Percentiles rank a stretch among this genome's conserved stretches.
phyloP scores from a whole-genome alignment of 192 early-diverging fungal genomes.

The Coemansia sp. region DNA sequence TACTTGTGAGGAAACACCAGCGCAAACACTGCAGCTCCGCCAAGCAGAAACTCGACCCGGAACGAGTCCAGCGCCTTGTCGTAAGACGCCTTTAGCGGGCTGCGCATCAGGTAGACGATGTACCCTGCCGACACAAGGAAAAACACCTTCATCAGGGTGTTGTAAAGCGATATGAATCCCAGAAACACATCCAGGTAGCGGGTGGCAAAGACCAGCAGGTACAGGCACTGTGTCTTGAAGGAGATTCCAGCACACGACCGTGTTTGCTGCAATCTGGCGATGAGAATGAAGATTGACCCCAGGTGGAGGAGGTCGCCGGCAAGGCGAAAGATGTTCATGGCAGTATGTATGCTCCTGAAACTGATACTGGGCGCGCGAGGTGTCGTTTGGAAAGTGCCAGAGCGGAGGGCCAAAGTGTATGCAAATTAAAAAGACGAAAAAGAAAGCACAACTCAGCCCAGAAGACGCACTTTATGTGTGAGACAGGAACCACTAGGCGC shows the following conservation, averaged over 20 bases:
- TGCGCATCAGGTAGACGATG: conserved; percentile 88
- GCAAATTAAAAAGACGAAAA: too few relatives aligned
- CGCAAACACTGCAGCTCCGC: conserved; percentile 64
- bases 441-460: too few relatives aligned
- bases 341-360: too few relatives aligned
- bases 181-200: conserved; percentile 91
- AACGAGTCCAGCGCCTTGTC: conserved; percentile 90
- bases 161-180: conserved; percentile 80
- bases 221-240: conserved; percentile 93
- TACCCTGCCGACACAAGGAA: conserved; percentile 85
- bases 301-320: conserved; percentile 92
- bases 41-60: conserved; percentile 82
- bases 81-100: conserved; percentile 84
- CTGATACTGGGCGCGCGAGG: too few relatives aligned
- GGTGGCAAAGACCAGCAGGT: conserved; percentile 86
- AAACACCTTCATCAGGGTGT: conserved; percentile 92
- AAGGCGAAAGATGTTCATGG: conserved; percentile 93
- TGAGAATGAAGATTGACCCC: conserved; percentile 89
- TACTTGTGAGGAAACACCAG: conserved; percentile 75
- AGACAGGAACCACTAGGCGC: neutral
- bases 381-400: too few relatives aligned
- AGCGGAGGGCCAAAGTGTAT: too few relatives aligned
- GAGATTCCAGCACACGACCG: conserved; percentile 93
- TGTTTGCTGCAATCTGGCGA: conserved; percentile 87
- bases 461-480: too few relatives aligned